Conservation (phyloP, 1,284 basidiomycete species). For the Albatrellus sp. region DNA sequence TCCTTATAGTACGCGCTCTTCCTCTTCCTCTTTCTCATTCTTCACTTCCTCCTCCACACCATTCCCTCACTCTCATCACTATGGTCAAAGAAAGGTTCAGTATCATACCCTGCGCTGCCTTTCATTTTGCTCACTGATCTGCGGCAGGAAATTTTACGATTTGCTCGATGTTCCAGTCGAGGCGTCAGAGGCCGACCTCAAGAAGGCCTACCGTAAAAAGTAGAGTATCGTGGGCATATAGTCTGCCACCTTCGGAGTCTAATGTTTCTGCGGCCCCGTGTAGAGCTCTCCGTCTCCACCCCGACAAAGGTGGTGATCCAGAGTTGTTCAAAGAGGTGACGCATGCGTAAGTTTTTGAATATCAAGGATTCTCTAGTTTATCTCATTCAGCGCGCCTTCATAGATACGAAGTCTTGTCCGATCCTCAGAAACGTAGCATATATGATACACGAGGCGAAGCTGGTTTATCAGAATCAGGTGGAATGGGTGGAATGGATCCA, state of each 20-base stretch:
- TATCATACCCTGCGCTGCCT: neutral
- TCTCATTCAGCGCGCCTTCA: conserved; percentile 4
- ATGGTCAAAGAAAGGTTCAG: conserved; percentile 66
- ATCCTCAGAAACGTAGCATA: conserved; percentile 71
- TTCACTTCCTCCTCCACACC: conserved; percentile 10
- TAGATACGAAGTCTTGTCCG: conserved; percentile 91
- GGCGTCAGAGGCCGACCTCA: conserved; percentile 75
- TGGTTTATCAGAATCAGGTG: conserved; percentile 78
- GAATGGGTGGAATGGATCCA: conserved; percentile 94
- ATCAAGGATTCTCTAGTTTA: conserved; percentile 5
- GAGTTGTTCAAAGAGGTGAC: conserved; percentile 98
- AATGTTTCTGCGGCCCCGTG: conserved; percentile 10
- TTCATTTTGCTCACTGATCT: conserved; percentile 2
- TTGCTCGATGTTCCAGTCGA: conserved; percentile 71
- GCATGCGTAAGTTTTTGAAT: conserved; percentile 61
- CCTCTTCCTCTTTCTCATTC: conserved; percentile 9
- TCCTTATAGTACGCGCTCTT: conserved; percentile 6
- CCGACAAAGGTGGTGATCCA: conserved; percentile 95
- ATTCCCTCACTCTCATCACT: conserved; percentile 10
- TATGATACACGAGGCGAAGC: conserved; percentile 95
- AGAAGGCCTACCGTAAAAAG: conserved; percentile 95
- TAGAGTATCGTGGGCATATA: conserved; percentile 17
- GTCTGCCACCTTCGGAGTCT: neutral
- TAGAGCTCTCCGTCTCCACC: conserved; percentile 84
- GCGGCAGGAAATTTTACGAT: conserved; percentile 76